Percentiles rank a stretch among this genome's conserved stretches.
These are phyloP conservation scores for Solanum verrucosum DNA, from an alignment of 257 asterid species.

Conservation along the genomic window DNA sequence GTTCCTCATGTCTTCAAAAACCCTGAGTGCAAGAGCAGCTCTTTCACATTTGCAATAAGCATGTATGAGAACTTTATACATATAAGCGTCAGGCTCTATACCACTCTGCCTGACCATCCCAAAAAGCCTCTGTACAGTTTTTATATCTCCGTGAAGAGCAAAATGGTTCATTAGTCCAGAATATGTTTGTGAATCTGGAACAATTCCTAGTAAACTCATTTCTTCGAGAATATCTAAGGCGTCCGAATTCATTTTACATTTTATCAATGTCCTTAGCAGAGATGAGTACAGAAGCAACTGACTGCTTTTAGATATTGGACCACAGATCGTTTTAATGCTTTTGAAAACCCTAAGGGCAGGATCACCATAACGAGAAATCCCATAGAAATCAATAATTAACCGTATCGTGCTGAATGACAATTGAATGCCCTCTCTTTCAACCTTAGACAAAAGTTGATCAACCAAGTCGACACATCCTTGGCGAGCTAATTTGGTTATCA, in stretches of 20 bases:
- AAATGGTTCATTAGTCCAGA: conserved; percentile 87
- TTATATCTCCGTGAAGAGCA: conserved; percentile 73
- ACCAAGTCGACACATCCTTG: conserved; percentile 53
- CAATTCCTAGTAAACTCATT: conserved; percentile 55
- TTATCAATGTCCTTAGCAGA: conserved; percentile 64
- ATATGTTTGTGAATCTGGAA: conserved; percentile 68
- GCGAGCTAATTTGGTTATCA: conserved; percentile 71
- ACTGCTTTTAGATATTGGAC: conserved; percentile 42
- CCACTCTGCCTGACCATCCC: conserved; percentile 73
- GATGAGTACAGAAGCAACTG: conserved; percentile 59
- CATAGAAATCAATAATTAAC: conserved; percentile 65
- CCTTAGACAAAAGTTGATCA: conserved; percentile 59
- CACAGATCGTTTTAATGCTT: conserved; percentile 38
- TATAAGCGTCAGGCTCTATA: conserved; percentile 73
- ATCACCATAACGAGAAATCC: conserved; percentile 55
- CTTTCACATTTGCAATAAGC: conserved; percentile 86
- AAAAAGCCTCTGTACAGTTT: conserved; percentile 69
- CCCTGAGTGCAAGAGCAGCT: conserved; percentile 76
- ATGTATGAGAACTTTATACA: conserved; percentile 73
- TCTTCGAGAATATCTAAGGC: conserved; percentile 65
- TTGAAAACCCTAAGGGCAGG: conserved; percentile 62
- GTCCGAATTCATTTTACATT: conserved; percentile 57
- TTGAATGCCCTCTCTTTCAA: conserved; percentile 47
- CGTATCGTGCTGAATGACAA: conserved; percentile 72
- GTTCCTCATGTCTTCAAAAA: conserved; percentile 74